Conservation (phyloP, 306 rosid genomes). For the Dalbergia cochinchinensis region DNA sequence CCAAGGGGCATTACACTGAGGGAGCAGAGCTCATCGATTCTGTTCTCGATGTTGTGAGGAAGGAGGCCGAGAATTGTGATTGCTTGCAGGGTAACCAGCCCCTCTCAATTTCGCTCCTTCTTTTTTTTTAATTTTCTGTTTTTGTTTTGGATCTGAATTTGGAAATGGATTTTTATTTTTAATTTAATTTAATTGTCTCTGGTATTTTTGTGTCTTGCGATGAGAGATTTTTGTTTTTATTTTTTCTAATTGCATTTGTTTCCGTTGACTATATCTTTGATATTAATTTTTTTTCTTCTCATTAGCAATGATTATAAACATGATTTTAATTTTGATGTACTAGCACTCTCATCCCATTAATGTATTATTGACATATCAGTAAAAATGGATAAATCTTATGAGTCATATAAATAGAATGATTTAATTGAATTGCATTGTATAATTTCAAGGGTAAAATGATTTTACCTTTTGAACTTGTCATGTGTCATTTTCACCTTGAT, state of each 20-base stretch:
- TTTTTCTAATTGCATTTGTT: not conserved
- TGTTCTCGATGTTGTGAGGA: conserved; percentile 58
- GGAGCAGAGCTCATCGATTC: conserved; percentile 61
- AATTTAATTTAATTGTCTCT: not conserved
- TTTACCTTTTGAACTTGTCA: too few relatives aligned
- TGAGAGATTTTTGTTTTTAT: not conserved
- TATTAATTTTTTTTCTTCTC: not conserved
- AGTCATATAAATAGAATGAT: too few relatives aligned
- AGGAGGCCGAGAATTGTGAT: conserved; percentile 63
- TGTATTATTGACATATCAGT: too few relatives aligned
- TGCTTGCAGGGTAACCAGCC: conserved; percentile 50
- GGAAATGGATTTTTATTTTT: not conserved
- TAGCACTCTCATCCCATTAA: not conserved
- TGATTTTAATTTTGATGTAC: not conserved
- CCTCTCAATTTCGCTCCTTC: not conserved
- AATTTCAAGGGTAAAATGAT: too few relatives aligned
- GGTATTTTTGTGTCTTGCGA: not conserved
- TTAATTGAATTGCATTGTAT: too few relatives aligned
- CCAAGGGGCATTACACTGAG: conserved; percentile 61
- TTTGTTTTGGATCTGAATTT: not conserved
- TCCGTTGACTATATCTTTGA: not conserved
- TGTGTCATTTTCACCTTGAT: too few relatives aligned
- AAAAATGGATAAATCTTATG: too few relatives aligned
- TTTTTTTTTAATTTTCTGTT: not conserved
- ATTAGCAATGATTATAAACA: not conserved